Evolutionary conservation across 2,329 filamentous ascomycete species (phyloP).

Genomic region (Dothideomycetidae sp.): DNA sequence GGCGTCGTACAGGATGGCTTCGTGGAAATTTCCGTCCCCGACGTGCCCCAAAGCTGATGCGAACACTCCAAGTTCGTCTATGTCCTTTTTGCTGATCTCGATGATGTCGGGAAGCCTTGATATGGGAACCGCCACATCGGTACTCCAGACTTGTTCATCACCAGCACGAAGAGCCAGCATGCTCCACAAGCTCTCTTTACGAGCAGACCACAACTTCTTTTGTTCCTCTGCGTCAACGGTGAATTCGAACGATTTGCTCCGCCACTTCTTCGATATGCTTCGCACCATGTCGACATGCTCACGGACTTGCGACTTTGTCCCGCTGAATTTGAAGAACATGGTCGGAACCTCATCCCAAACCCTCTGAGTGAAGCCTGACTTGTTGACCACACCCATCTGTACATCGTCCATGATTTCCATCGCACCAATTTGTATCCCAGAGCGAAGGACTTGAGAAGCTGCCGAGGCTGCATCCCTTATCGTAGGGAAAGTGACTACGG

Average conservation of each 20-base stretch:
- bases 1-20: constrained; percentile 77
- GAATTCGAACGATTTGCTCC: constrained; percentile 41
- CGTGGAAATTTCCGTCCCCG: constrained; percentile 89
- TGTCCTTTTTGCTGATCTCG: constrained; percentile 76
- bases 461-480: constrained; percentile 64
- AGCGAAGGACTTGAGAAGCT: constrained; percentile 61
- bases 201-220: constrained; percentile 44
- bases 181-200: constrained; percentile 47
- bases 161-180: constrained; percentile 43
- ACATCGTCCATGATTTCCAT: constrained; percentile 85
- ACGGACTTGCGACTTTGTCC: constrained; percentile 55
- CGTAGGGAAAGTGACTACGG: constrained; percentile 63
- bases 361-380: constrained; percentile 53
- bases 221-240: constrained; percentile 40
- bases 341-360: constrained; percentile 65
- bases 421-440: constrained; percentile 57
- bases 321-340: constrained; percentile 68
- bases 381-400: constrained; percentile 72
- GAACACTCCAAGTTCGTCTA: constrained; percentile 74
- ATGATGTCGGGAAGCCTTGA: constrained; percentile 49
- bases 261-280: constrained; percentile 49
- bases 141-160: constrained; percentile 46
- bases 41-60: constrained; percentile 81
- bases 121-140: constrained; percentile 47
- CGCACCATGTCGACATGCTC: constrained; percentile 62